Evolutionary conservation across 768 basidiomycete genomes (phyloP), one percentile per base, ranked within the genome.

Genomic region (Scleroderma citrinum): DNA sequence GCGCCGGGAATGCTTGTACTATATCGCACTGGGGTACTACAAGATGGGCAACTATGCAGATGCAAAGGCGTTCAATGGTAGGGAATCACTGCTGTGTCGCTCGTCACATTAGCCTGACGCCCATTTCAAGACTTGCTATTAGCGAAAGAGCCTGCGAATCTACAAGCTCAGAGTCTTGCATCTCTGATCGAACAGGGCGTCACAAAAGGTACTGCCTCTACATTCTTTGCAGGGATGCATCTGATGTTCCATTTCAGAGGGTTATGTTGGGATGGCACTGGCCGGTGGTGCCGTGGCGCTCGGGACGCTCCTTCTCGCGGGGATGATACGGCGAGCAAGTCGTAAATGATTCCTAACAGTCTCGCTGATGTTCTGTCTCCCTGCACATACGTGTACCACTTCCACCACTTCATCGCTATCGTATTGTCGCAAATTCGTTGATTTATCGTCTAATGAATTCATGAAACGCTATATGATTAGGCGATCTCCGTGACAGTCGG

Each of bases 201-300:
- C 37, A 75, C 88, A 44, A 81, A 81, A 72, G 92, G 92, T 90
- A 56, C 34, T n/a, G n/a, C n/a, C n/a, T n/a, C n/a, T 75, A 66
- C 16, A 26, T 48, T 34, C 5, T 17, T 26, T 20, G 30, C 24
- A 20, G 11, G 3, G 39, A 10, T 29, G 32, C 23, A 16, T 39
- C 24, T 49, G 12, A 53, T 40, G 31, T 36, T 44, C 41, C 26
- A 24, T 44, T 43, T 6, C 65, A 94, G 95, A 99, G 68, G 94
- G 94, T n/a, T 97, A 97, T 66, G 90, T 97, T 44, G 96, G 96
- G 41, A 92, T 99, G 86, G 96, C 93, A 13, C 75, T 99, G 37
- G 91, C 84, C 17, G 94, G 94, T 44, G 92, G 93, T 47, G 85
- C 80, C 36, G 92, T 89, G 13, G 93, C 95, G 13, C 60, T 95